These are phyloP conservation scores for Kockiozyma suomiensis DNA, from an alignment of 805 yeast genomes.

Conservation along the genomic window DNA sequence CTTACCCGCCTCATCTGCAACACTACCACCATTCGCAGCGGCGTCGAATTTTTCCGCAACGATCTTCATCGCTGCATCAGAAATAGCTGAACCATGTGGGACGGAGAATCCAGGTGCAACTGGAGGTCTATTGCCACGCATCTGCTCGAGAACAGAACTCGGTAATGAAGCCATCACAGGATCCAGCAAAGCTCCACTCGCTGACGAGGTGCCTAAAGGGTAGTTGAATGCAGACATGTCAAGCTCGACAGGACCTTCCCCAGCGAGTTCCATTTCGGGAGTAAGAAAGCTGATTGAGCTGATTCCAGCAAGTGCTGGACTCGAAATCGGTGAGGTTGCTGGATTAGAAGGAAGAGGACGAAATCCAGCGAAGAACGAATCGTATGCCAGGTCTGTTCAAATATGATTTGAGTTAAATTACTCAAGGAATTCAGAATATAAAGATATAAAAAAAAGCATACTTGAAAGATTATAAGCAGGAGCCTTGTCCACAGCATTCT, in stretches of 20 bases:
- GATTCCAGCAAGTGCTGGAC: neutral
- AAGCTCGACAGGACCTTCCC: constrained; percentile 8
- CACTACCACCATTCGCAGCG: neutral
- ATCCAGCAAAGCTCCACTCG: constrained; percentile 21
- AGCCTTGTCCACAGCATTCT: neutral
- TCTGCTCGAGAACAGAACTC: constrained; percentile 9
- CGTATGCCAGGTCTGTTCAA: constrained; percentile 26
- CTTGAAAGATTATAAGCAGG: constrained; percentile 7
- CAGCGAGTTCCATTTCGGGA: constrained; percentile 11
- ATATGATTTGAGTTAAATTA: neutral
- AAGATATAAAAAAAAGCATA: neutral
- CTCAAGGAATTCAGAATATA: neutral
- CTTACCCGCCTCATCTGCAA: neutral
- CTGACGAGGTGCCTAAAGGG: constrained; percentile 26
- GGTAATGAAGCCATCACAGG: constrained; percentile 24
- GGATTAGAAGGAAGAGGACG: constrained; percentile 21
- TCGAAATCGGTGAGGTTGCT: neutral
- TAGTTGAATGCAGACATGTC: constrained; percentile 9
- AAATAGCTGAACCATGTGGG: constrained; percentile 7
- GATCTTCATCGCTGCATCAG: constrained; percentile 21
- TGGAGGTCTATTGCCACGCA: constrained; percentile 28
- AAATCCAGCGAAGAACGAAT: constrained; percentile 30
- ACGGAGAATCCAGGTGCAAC: constrained; percentile 21
- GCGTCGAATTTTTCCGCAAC: constrained; percentile 19
- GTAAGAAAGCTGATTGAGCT: constrained; percentile 8